These are phyloP conservation scores for Stagonosporopsis vannaccii DNA, from an alignment of 2,329 filamentous ascomycete species.

Conservation along the genomic window DNA sequence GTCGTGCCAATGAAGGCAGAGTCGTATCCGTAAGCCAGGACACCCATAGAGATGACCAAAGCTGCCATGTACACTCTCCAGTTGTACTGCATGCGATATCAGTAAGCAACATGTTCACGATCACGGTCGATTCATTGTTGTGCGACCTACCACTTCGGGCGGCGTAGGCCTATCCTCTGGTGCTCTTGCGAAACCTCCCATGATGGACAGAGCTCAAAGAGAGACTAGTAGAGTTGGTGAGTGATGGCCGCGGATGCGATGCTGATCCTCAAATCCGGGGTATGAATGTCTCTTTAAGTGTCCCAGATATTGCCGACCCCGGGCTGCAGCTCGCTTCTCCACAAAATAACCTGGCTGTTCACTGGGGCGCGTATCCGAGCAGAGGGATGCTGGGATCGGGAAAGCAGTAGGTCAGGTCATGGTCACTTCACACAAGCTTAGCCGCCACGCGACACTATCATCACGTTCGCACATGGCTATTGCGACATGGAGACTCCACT, in stretches of 20 bases:
- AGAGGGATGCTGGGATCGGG: constrained; percentile 15
- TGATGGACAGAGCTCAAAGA: constrained; percentile 22
- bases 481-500: constrained; percentile 22
- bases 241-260: constrained; percentile 10
- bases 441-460: constrained; percentile 16
- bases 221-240: constrained; percentile 2
- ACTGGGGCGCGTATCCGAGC: constrained; percentile 26
- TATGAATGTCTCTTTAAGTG: constrained; percentile 30
- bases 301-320: constrained; percentile 17
- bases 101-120: not conserved
- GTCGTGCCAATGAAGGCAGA: constrained; percentile 81
- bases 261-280: constrained; percentile 33
- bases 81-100: constrained; percentile 54
- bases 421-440: constrained; percentile 7
- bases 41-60: constrained; percentile 62
- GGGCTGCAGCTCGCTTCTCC: constrained; percentile 26
- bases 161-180: constrained; percentile 65
- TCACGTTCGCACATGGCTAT: constrained; percentile 2
- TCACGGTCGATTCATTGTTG: not conserved
- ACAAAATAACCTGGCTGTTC: constrained; percentile 23
- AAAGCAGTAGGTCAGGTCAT: constrained; percentile 17
- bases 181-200: constrained; percentile 54
- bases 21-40: constrained; percentile 69
- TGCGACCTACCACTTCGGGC: constrained; percentile 55
- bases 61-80: constrained; percentile 65